These are phyloP conservation scores for Carex sylvatica DNA, from an alignment of 202 grass and related monocot genomes.

Conservation along the genomic window DNA sequence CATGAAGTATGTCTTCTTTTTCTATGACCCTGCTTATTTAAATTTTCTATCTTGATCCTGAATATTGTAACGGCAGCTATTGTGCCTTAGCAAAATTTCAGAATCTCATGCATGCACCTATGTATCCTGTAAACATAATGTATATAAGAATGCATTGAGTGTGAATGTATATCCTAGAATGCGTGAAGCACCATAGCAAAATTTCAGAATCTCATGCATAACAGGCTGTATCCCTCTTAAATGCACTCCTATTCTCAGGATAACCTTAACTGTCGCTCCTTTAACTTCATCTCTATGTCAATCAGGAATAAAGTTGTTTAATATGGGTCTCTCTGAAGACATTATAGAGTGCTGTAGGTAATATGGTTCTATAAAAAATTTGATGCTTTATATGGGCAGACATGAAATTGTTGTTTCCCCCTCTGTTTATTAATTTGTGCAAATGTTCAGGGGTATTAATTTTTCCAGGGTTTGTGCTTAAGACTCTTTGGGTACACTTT, in stretches of 20 bases:
- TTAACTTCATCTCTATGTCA: not conserved
- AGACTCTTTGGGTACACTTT: not conserved
- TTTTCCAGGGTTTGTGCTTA: not conserved
- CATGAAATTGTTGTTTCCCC: not conserved
- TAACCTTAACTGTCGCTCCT: not conserved
- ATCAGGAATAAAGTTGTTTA: not conserved
- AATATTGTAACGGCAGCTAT: slow-evolving; percentile 6
- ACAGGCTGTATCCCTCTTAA: not conserved
- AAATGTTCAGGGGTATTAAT: not conserved
- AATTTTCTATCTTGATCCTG: slow-evolving; percentile 23
- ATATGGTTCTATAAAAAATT: not conserved
- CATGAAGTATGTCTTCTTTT: slow-evolving; percentile 56
- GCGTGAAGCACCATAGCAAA: not conserved
- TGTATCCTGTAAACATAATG: not conserved
- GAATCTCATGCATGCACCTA: slow-evolving; percentile 7
- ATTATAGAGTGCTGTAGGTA: not conserved
- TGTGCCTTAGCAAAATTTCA: not conserved
- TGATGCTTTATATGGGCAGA: not conserved
- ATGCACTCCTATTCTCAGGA: not conserved
- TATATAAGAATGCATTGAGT: not conserved
- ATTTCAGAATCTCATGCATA: not conserved
- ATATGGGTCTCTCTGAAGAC: not conserved
- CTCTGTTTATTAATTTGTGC: not conserved
- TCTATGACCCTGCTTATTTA: not conserved
- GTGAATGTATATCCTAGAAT: not conserved